Evolutionary conservation across 2,329 filamentous ascomycete genomes (phyloP).

Genomic region (Parafenestella ontariensis): DNA sequence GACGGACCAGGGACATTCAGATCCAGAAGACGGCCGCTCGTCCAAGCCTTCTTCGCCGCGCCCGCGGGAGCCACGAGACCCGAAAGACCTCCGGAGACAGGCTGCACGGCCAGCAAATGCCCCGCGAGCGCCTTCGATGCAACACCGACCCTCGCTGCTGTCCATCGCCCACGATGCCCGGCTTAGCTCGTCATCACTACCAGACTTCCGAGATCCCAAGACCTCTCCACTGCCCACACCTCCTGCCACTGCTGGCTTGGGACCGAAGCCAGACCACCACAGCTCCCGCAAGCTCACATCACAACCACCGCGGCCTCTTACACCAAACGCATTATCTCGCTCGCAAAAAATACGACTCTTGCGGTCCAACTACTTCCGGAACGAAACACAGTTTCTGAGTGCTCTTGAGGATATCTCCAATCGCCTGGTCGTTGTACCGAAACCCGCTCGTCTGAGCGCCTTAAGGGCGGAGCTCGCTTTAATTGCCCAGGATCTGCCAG

Average conservation of each 20-base stretch:
- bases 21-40: slow-evolving; percentile 45
- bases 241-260: slow-evolving; percentile 50
- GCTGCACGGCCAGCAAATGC: slow-evolving; percentile 29
- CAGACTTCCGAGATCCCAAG: slow-evolving; percentile 64
- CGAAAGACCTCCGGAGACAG: slow-evolving; percentile 40
- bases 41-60: slow-evolving; percentile 49
- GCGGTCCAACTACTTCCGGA: slow-evolving; percentile 82
- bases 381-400: slow-evolving; percentile 79
- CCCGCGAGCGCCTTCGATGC: slow-evolving; percentile 34
- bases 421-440: slow-evolving; percentile 81
- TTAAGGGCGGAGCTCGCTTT: slow-evolving; percentile 80
- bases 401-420: slow-evolving; percentile 86
- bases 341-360: slow-evolving; percentile 75
- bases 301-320: slow-evolving; percentile 62
- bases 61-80: slow-evolving; percentile 29
- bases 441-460: slow-evolving; percentile 80
- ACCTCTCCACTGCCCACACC: slow-evolving; percentile 49
- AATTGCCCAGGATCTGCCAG: slow-evolving; percentile 80
- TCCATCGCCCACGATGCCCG: slow-evolving; percentile 66
- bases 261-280: slow-evolving; percentile 45
- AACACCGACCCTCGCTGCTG: slow-evolving; percentile 58
- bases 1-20: slow-evolving; percentile 40
- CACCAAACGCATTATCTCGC: slow-evolving; percentile 67
- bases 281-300: slow-evolving; percentile 61
- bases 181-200: slow-evolving; percentile 72